Evolutionary conservation across 2,329 filamentous ascomycete genomes (phyloP).

Genomic region (Cadophora luteo-olivacea): DNA sequence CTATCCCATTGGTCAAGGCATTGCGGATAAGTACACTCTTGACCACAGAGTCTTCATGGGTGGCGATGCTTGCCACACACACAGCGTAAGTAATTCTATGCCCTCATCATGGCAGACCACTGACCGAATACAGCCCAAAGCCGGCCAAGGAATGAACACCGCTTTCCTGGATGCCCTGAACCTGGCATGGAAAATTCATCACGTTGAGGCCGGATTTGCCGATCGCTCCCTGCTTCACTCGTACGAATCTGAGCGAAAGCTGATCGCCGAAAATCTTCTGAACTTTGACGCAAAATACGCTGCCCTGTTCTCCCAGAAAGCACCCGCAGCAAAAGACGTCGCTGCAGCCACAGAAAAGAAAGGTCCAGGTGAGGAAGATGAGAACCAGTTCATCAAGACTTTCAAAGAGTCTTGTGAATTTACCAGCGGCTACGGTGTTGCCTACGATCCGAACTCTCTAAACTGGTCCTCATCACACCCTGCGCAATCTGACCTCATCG

Average conservation of each 20-base stretch:
- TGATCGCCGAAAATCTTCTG: slow-evolving; percentile 83
- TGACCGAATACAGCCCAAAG: slow-evolving; percentile 69
- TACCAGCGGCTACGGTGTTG: slow-evolving; percentile 89
- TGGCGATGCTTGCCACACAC: slow-evolving; percentile 81
- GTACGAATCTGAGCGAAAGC: slow-evolving; percentile 85
- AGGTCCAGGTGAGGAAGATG: slow-evolving; percentile 49
- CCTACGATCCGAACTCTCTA: slow-evolving; percentile 80
- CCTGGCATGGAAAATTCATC: slow-evolving; percentile 94
- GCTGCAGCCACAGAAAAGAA: slow-evolving; percentile 62
- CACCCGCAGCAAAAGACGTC: slow-evolving; percentile 76
- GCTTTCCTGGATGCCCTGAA: slow-evolving; percentile 85
- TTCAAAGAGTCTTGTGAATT: slow-evolving; percentile 94
- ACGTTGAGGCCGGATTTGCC: slow-evolving; percentile 84
- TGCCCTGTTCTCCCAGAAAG: slow-evolving; percentile 83
- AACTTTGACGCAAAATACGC: slow-evolving; percentile 90
- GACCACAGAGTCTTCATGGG: slow-evolving; percentile 76
- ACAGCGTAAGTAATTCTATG: slow-evolving; percentile 61
- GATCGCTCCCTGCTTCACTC: slow-evolving; percentile 77
- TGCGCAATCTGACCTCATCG: slow-evolving; percentile 73
- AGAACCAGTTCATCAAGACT: slow-evolving; percentile 84
- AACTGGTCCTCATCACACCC: slow-evolving; percentile 82
- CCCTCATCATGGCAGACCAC: slow-evolving; percentile 56
- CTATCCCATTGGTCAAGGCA: slow-evolving; percentile 78
- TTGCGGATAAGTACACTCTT: slow-evolving; percentile 70
- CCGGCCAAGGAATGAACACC: slow-evolving; percentile 82